Evolutionary conservation across 176 grass and related monocot genomes (phyloP).

Genomic region (Carex cristatella): DNA sequence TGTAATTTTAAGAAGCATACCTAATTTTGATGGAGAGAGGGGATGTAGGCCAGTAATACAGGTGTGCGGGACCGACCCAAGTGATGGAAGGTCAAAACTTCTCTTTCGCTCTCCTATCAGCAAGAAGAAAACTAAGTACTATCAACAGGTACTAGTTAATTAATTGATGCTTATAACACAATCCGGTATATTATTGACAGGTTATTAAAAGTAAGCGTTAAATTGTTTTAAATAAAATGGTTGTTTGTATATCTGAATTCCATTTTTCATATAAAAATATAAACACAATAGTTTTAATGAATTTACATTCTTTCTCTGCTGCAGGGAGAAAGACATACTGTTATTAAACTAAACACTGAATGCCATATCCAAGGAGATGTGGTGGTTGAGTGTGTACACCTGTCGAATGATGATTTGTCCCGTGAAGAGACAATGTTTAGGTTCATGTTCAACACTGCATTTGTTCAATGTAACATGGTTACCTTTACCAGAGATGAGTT

Average conservation of each 20-base stretch:
- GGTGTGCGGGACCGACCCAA: conserved; percentile 26
- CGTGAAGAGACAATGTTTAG: conserved; percentile 40
- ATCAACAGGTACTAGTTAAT: conserved; percentile 38
- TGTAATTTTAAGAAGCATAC: conserved; percentile 46
- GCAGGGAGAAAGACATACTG: conserved; percentile 13
- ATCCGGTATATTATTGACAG: background rate
- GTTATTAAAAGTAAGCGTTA: background rate
- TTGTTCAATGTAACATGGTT: conserved; percentile 43
- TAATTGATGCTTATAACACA: background rate
- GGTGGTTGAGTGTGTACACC: conserved; percentile 40
- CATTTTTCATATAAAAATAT: background rate
- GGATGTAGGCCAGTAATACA: conserved; percentile 43
- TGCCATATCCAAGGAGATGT: conserved; percentile 45
- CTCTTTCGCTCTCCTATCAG: conserved; percentile 30
- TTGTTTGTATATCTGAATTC: background rate
- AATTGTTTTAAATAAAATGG: background rate
- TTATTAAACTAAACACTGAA: conserved; percentile 29
- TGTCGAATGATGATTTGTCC: conserved; percentile 4
- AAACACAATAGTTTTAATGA: background rate
- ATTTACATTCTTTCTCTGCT: conserved; percentile 10
- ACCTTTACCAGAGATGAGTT: conserved; percentile 40
- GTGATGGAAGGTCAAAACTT: background rate
- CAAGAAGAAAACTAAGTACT: conserved; percentile 38
- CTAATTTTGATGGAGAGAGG: conserved; percentile 37
- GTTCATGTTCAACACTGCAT: conserved; percentile 57